Percentiles rank a stretch among this genome's conserved stretches.
Conservation (phyloP, 805 yeast species). For the Lipomyces yamadae region DNA sequence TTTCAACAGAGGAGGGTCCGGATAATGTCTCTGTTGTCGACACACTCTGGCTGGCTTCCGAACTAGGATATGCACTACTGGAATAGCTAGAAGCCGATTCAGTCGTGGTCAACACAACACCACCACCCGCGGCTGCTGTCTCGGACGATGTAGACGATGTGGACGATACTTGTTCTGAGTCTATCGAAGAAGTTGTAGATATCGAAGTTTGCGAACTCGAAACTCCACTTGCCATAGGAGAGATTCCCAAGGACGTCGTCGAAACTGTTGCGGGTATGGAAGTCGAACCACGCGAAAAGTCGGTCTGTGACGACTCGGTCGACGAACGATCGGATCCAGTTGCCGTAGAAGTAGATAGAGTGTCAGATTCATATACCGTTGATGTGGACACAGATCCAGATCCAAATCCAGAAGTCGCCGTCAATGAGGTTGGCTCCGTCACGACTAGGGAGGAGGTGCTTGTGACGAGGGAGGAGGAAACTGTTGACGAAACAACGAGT, state of each 20-base stretch:
- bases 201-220: not conserved
- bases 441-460: too few relatives aligned
- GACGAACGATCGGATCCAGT: too few relatives aligned
- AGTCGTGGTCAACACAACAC: conserved; percentile 42
- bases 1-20: not conserved
- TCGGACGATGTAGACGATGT: not conserved
- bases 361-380: not conserved
- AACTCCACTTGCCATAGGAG: not conserved
- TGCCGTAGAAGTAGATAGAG: too few relatives aligned
- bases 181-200: too few relatives aligned
- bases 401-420: not conserved
- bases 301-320: too few relatives aligned
- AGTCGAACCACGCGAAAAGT: too few relatives aligned
- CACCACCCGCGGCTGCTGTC: conserved; percentile 27
- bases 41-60: not conserved
- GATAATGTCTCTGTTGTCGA: not conserved
- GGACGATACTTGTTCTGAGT: too few relatives aligned
- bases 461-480: too few relatives aligned
- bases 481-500: too few relatives aligned
- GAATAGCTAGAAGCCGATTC: conserved; percentile 19
- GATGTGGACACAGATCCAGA: not conserved
- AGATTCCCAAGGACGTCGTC: too few relatives aligned
- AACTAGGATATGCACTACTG: not conserved
- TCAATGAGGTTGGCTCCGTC: not conserved
- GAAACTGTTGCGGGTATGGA: not conserved